Evolutionary conservation across 192 early-diverging fungal species (phyloP), one percentile per base, ranked within the genome.

Genomic region (Funneliformis mosseae): DNA sequence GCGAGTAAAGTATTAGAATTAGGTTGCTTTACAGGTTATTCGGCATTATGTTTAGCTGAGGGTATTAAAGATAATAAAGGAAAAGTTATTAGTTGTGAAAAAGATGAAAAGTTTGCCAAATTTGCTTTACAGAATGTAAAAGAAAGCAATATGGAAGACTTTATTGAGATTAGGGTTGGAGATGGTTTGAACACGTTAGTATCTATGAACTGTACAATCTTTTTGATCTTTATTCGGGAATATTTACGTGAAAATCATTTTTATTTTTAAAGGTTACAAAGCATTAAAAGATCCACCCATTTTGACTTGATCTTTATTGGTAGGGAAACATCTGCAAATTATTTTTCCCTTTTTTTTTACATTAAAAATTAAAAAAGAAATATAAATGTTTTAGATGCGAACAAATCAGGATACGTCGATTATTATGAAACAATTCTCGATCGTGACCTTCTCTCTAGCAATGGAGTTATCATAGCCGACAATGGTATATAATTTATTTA

Each of bases 371-470:
- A 16, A 42, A 33, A 39, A 59, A 4, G 18, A 50, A 4, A 67
- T 41, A 39, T 39, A 25, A 38, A 39, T 5, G 28, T 41, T 9
- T 25, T 61, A 88, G 94, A 95, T 76, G 94, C 94, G 0, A 89
- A 95, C 82, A 94, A 95, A 80, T 78, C 81, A 27, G 86, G 85
- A 6, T 94, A 95, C 76, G 85, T 86, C 66, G 82, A 83, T 3
- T 93, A 95, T 78, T 92, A 87, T 59, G 85, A 94, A 46, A 82
- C 84, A 11, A 86, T 92, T 63, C 78, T 95, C 41, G 88, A 92
- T n/a, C 83, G 85, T n/a, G 79, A 86, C 18, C 79, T 94, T 12
- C 81, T 95, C 7, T 27, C 86, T 3, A 83, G 89, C 9, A 38
- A 83, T 23, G 94, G 93, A 8, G 76, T 90, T 27, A 87, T 95